Base-by-base conservation (phyloP, 176 grass and related monocot genomes). In the Lolium multiflorum region DNA sequence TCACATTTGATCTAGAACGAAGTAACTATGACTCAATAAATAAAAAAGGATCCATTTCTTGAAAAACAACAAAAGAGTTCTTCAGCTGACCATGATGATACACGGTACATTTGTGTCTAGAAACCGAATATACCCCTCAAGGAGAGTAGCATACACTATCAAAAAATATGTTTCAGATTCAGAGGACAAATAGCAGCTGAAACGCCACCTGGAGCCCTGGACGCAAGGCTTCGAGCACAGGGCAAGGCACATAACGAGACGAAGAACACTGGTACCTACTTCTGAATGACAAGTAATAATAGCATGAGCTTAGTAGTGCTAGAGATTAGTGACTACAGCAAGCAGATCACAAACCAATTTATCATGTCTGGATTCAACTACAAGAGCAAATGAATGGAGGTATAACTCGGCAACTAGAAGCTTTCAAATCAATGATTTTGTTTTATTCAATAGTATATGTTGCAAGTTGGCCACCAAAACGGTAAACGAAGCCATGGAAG, bases 91-190 rank as follows among this genome's bases (percentile, higher is more conserved):
- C 62, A 65, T 65, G 13, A 15, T 65, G 22, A 11, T 11, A 54
- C 14, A 54, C 13, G 9, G 13, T 15, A 6, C 12, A 54, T 16
- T 28, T 50, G 11, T 50, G 67, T 41, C 1, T 43, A 10, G 37
- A 17, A 10, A 74, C 13, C 7, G 9, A 18, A 18, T 38, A 58
- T 21, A 58, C 56, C n/a, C 56, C 14, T 28, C 0, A 51, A 74
- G 71, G 24, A 74, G 13, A 74, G 13, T n/a, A 74, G 22, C 71
- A 74, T 76, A 76, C 17, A 76, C 47, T 76, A 76, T 51, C 15
- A 52, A 35, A 52, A 14, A 9, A 75, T 50, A 17, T 49, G 71
- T 26, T 43, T 43, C 46, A 47, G 46, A 47, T 54, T 51, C 22
- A 16, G 22, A 74, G 7, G 21, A 25, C 14, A 51, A 14, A 25